Percentiles rank a stretch among this genome's conserved stretches.
Conservation (phyloP, 176 grass and related monocot genomes). For the Triticum urartu region DNA sequence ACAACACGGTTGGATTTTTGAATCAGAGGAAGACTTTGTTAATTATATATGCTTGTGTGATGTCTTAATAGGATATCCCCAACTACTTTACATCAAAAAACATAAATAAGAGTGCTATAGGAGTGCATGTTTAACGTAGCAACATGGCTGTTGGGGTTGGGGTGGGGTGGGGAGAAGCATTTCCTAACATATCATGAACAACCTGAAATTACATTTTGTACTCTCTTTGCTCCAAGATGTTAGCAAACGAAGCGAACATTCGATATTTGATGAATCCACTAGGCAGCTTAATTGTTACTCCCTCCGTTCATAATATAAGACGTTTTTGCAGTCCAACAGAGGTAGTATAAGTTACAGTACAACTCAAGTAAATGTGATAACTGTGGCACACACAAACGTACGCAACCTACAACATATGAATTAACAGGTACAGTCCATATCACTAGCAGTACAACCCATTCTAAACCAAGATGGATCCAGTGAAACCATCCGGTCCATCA, state of each 20-base stretch:
- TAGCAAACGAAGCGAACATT: background rate
- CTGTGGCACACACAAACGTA: background rate
- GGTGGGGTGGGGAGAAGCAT: background rate
- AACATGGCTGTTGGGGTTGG: background rate
- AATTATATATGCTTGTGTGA: too few species aligned
- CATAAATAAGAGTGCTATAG: too few species aligned
- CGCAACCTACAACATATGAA: background rate
- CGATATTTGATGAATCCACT: background rate
- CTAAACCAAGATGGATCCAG: background rate
- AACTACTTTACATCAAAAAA: too few species aligned
- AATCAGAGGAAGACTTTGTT: too few species aligned
- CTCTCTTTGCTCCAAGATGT: background rate
- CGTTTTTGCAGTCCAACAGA: too few species aligned
- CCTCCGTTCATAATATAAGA: too few species aligned
- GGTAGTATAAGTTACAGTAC: background rate
- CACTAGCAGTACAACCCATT: background rate
- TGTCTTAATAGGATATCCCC: too few species aligned
- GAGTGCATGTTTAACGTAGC: too few species aligned
- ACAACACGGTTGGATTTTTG: too few species aligned
- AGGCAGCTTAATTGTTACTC: too few species aligned
- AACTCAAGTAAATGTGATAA: constrained; percentile 3
- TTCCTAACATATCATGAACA: background rate
- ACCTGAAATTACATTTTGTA: background rate
- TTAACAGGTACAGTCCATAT: background rate
- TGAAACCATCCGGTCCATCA: background rate